Evolutionary conservation across 2,329 filamentous ascomycete species (phyloP), one percentile per base, ranked within the genome.

Genomic region (Pyrenophora teres): DNA sequence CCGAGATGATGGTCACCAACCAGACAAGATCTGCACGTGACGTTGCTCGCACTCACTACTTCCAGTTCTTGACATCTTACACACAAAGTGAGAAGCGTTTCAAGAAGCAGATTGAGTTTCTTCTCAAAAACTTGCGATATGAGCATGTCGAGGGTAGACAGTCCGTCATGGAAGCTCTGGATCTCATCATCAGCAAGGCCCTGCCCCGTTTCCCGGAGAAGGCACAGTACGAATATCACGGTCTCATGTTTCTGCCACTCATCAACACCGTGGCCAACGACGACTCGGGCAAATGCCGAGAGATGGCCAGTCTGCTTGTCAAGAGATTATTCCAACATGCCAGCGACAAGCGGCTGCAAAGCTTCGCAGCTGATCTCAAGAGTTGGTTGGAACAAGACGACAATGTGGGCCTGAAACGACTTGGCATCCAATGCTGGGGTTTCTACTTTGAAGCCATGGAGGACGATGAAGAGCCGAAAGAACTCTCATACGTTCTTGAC

Each of bases 21-120:
- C 90, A 96, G 57, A 92, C 95, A 62, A 88, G 89, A 62, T 87
- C 89, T 59, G 93, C 93, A 2, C 85, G 94, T 45, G 91, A 97
- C 70, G 80, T 96, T 32, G 92, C 93, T 12, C 83, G 94, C 50
- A 91, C 91, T 16, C 88, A 91, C 12, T 99, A 95, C 74, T 88
- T 96, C 73, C 91, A 97, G 62, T 99, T 99, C 76, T 78, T 99
- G 49, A 85, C 92, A 60, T 92, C 97, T 46, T 99, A 97, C 68
- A 93, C 94, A 0, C 94, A 97, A 71, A 91, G 89, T 65, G 92
- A 92, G 74, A 89, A 86, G 57, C 83, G 94, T 12, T 95, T 94
- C 87, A 83, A 84, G 33, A 96, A 96, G 71, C 93, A 97, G 69
- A 82, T 97, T 43, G 85, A 83, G 49, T 99, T 97, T 70, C 81